phyloP scores from a whole-genome alignment of 75 land plant genomes.

The Pinus tabuliformis region DNA sequence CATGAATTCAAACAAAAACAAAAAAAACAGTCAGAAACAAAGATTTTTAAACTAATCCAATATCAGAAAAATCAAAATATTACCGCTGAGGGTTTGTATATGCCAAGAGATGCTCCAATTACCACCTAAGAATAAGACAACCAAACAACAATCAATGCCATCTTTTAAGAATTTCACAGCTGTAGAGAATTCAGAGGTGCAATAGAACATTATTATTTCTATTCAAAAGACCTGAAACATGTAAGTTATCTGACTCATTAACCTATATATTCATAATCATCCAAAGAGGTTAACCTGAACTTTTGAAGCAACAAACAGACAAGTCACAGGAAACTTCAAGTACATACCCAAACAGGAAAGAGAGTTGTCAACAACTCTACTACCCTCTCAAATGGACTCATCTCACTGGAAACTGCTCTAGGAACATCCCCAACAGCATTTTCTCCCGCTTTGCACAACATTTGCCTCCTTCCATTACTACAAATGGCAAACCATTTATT shows the following conservation, averaged over 20 bases:
- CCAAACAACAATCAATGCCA: not conserved
- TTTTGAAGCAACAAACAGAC: slow-evolving; percentile 1
- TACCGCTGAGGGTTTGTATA: slow-evolving; percentile 90
- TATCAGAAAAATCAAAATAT: not conserved
- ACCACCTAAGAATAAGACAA: slow-evolving; percentile 52
- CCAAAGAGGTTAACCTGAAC: not conserved
- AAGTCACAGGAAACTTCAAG: not conserved
- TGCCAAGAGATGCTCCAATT: slow-evolving; percentile 82
- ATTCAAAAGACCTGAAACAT: not conserved
- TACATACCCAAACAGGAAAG: slow-evolving; percentile 92
- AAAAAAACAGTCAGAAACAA: slow-evolving; percentile 2
- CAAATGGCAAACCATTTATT: not conserved
- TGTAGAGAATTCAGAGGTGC: not conserved
- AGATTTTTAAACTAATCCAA: not conserved
- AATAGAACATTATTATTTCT: not conserved
- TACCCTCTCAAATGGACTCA: slow-evolving; percentile 80
- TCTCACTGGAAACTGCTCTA: slow-evolving; percentile 15
- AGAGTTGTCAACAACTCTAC: slow-evolving; percentile 92
- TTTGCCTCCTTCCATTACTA: slow-evolving; percentile 22
- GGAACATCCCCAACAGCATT: slow-evolving; percentile 59
- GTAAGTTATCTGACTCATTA: not conserved
- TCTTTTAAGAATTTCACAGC: not conserved
- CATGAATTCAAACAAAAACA: not conserved
- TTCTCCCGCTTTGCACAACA: slow-evolving; percentile 71
- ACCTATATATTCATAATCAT: not conserved